Conservation (phyloP, 1,139 yeast species). For the Tardiomyces digboiensis region DNA sequence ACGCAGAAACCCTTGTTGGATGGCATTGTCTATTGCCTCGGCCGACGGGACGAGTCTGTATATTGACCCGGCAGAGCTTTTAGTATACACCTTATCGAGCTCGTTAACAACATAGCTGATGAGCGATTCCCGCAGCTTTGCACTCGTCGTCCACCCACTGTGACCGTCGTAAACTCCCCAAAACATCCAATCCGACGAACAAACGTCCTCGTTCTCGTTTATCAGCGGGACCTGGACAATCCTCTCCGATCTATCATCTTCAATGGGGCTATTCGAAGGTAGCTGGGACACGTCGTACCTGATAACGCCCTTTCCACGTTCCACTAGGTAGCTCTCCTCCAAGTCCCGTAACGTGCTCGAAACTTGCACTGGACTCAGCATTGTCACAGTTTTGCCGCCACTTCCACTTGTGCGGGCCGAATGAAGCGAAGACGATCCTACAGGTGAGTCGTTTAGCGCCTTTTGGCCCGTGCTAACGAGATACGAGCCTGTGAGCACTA, state of each 20-base stretch:
- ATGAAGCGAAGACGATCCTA: background rate
- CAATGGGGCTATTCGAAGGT: conserved; percentile 89
- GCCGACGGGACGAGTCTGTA: conserved; percentile 50
- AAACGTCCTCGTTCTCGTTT: conserved; percentile 14
- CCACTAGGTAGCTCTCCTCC: conserved; percentile 74
- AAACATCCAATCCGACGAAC: conserved; percentile 81
- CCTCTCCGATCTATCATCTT: conserved; percentile 86
- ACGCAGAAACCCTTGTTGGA: conserved; percentile 69
- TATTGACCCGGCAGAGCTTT: conserved; percentile 13
- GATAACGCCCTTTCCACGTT: conserved; percentile 85
- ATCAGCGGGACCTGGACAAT: conserved; percentile 69
- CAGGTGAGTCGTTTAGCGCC: background rate
- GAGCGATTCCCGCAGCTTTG: conserved; percentile 70
- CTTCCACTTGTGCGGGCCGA: background rate
- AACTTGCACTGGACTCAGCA: conserved; percentile 64
- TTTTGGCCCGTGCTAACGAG: background rate
- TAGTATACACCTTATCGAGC: conserved; percentile 50
- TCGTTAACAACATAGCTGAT: conserved; percentile 71
- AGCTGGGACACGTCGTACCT: conserved; percentile 87
- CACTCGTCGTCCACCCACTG: conserved; percentile 92
- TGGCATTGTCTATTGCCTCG: conserved; percentile 68
- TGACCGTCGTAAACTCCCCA: conserved; percentile 98
- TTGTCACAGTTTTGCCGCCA: conserved; percentile 3
- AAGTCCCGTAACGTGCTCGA: conserved; percentile 55
- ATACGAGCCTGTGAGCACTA: background rate